A percentile compares a stretch with the other conserved stretches of the same genome.
Evolutionary conservation across 306 rosid genomes (phyloP).

Genomic region (Alnus glutinosa): DNA sequence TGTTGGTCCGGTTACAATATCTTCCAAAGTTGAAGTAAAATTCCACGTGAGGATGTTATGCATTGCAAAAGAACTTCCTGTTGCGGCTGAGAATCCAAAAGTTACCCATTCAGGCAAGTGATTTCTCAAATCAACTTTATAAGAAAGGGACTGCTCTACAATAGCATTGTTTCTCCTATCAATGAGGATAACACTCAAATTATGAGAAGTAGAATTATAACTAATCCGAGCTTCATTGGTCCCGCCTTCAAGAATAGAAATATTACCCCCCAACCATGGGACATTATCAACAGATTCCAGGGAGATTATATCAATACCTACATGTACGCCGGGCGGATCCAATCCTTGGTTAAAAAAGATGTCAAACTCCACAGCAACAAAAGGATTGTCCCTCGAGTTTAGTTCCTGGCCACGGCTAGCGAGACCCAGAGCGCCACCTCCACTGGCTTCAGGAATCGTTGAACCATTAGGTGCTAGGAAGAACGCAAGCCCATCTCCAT

Average conservation of each 20-base stretch:
- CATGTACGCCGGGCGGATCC: conserved; percentile 41
- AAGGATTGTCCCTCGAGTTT: conserved; percentile 13
- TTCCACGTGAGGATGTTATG: conserved; percentile 9
- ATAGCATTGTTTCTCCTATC: conserved; percentile 3
- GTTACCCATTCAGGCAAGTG: conserved; percentile 14
- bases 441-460: neutral
- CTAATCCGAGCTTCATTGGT: conserved; percentile 33
- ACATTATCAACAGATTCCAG: conserved; percentile 27
- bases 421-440: conserved; percentile 51
- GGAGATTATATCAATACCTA: conserved; percentile 50
- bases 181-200: conserved; percentile 39
- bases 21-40: neutral
- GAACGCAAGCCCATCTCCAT: no score
- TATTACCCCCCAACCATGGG: conserved; percentile 31
- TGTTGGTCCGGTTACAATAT: no score
- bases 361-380: conserved; percentile 34
- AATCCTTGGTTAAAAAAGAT: neutral
- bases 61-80: neutral
- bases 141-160: conserved; percentile 5
- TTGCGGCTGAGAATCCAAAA: no score
- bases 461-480: no score
- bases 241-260: conserved; percentile 14
- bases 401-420: conserved; percentile 2
- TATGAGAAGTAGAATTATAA: neutral
- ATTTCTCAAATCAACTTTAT: conserved; percentile 24